These are phyloP conservation scores for Chaetoceros muelleri DNA, from an alignment of 108 stramenopile genomes.

Conservation along the genomic window DNA sequence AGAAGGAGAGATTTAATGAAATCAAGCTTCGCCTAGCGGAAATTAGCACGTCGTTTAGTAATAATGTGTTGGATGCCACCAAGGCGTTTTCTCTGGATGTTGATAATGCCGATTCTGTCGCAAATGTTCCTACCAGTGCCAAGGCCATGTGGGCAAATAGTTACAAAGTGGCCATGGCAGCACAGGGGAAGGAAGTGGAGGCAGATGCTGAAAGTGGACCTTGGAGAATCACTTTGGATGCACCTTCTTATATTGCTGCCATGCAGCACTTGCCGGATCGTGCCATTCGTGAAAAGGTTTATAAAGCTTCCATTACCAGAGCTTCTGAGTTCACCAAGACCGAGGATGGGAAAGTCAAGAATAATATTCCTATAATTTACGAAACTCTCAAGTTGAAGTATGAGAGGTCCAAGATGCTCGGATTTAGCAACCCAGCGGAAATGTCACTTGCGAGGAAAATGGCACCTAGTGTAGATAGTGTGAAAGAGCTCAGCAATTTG, in stretches of 20 bases:
- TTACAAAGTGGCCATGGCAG: slow-evolving; percentile 27
- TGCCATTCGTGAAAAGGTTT: slow-evolving; percentile 80
- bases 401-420: slow-evolving; percentile 79
- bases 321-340: slow-evolving; percentile 60
- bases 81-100: slow-evolving; percentile 80
- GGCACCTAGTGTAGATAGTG: slow-evolving; percentile 83
- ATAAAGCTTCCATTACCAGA: slow-evolving; percentile 79
- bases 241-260: slow-evolving; percentile 87
- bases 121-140: slow-evolving; percentile 88
- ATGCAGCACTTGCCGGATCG: slow-evolving; percentile 87
- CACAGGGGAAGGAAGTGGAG: slow-evolving; percentile 29
- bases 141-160: slow-evolving; percentile 83
- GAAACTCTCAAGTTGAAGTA: slow-evolving; percentile 77
- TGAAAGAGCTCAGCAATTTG: slow-evolving; percentile 78
- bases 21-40: slow-evolving; percentile 83
- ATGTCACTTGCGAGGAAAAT: slow-evolving; percentile 84
- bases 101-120: slow-evolving; percentile 54
- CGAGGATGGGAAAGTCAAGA: slow-evolving; percentile 29
- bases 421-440: slow-evolving; percentile 87
- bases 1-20: slow-evolving; percentile 90
- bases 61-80: slow-evolving; percentile 96
- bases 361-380: slow-evolving; percentile 88
- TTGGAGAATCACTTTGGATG: slow-evolving; percentile 90
- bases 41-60: slow-evolving; percentile 80
- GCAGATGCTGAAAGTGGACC: slow-evolving; percentile 80